Evolutionary conservation across 257 asterid genomes (phyloP).

Genomic region (Leonotis leonurus): DNA sequence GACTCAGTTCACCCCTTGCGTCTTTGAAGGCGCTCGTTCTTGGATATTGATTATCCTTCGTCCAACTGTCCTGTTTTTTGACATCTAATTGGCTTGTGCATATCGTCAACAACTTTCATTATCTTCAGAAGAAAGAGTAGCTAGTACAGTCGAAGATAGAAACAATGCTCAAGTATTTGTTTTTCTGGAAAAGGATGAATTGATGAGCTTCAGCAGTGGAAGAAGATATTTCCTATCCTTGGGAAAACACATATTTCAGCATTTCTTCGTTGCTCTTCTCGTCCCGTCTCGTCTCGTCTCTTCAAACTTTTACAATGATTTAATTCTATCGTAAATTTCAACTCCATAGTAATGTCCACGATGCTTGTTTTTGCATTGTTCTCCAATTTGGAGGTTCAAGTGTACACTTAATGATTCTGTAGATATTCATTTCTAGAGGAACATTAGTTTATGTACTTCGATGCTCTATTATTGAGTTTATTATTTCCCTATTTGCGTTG

Average conservation of each 20-base stretch:
- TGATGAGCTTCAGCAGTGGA: neutral
- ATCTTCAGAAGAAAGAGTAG: neutral
- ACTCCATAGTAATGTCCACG: neutral
- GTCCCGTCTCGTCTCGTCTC: too few relatives aligned
- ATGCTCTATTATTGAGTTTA: too few relatives aligned
- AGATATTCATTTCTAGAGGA: neutral
- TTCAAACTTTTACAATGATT: neutral
- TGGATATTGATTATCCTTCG: slow-evolving; percentile 45
- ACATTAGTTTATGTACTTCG: neutral
- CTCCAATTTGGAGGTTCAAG: neutral
- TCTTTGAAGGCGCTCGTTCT: slow-evolving; percentile 72
- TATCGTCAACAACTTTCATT: neutral
- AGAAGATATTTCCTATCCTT: neutral
- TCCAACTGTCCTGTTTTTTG: too few relatives aligned
- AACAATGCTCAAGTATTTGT: neutral
- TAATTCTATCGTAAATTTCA: neutral
- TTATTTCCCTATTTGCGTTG: too few relatives aligned
- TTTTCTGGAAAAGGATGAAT: too few relatives aligned
- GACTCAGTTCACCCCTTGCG: slow-evolving; percentile 49
- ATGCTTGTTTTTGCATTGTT: neutral
- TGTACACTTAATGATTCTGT: neutral
- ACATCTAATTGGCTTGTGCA: too few relatives aligned
- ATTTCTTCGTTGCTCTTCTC: neutral
- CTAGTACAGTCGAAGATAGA: neutral
- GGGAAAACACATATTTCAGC: neutral